Evolutionary conservation across 208 protist species (phyloP).

Genomic region (Novymonas esmeraldas): DNA sequence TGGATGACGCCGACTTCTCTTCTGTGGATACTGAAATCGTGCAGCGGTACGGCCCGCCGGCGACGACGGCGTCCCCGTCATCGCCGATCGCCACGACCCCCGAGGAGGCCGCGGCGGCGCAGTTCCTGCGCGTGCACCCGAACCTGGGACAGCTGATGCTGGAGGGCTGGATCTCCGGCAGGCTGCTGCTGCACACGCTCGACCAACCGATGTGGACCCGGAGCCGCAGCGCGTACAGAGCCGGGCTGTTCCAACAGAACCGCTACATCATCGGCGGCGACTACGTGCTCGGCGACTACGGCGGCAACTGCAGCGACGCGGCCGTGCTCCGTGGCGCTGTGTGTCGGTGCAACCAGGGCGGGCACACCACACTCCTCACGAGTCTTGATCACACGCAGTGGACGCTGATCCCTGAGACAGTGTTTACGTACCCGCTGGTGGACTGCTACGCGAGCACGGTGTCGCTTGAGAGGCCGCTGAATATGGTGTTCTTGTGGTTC

Average conservation of each 20-base stretch:
- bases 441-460: constrained; percentile 20
- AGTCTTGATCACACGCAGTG: neutral
- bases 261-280: no score
- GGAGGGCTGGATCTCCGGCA: constrained; percentile 44
- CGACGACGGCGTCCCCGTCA: neutral
- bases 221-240: constrained; percentile 20
- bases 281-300: no score
- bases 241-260: constrained; percentile 42
- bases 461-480: no score
- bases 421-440: constrained; percentile 6
- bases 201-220: constrained; percentile 1
- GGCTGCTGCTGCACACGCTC: constrained; percentile 29
- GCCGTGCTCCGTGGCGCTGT: constrained; percentile 26
- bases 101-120: constrained; percentile 15
- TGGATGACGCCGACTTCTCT: neutral
- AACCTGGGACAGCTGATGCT: constrained; percentile 38
- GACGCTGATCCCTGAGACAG: neutral
- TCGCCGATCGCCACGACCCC: neutral
- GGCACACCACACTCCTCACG: constrained; percentile 9
- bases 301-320: no score
- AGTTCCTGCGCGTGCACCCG: constrained; percentile 16
- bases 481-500: no score
- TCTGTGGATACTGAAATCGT: constrained; percentile 1
- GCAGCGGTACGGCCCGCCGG: neutral
- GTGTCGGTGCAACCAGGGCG: no score